Conservation (phyloP, 805 yeast genomes). For the Wickerhamiella siamensis region DNA sequence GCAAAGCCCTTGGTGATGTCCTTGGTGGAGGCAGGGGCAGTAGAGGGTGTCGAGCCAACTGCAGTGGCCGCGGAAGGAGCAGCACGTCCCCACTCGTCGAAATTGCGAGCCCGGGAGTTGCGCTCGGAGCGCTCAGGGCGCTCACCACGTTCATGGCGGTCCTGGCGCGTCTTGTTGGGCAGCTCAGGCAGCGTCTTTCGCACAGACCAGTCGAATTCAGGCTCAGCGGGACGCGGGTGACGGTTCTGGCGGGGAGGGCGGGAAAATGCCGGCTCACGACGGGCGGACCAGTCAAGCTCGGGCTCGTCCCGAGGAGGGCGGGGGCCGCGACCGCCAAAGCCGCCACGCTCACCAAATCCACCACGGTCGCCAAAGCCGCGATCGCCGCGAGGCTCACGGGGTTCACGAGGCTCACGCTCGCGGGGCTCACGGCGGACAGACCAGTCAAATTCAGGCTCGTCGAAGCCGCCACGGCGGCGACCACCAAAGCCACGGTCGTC, state of each 20-base stretch:
- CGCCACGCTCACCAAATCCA: background rate
- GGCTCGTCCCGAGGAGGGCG: slow-evolving; percentile 20
- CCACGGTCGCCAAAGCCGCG: slow-evolving; percentile 25
- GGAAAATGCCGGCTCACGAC: slow-evolving; percentile 11
- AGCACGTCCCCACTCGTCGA: slow-evolving; percentile 23
- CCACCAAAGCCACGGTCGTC: slow-evolving; percentile 37
- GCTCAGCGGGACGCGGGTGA: slow-evolving; percentile 22
- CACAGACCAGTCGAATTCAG: slow-evolving; percentile 36
- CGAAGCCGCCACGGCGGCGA: slow-evolving; percentile 27
- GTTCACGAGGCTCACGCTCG: slow-evolving; percentile 24
- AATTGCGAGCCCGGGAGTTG: slow-evolving; percentile 16
- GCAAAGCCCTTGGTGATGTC: slow-evolving; percentile 17
- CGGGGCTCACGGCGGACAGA: slow-evolving; percentile 17
- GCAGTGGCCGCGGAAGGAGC: slow-evolving; percentile 5
- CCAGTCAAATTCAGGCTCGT: slow-evolving; percentile 17
- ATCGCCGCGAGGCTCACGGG: slow-evolving; percentile 27
- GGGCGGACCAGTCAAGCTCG: slow-evolving; percentile 34
- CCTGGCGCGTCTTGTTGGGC: slow-evolving; percentile 22
- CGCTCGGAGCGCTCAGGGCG: background rate
- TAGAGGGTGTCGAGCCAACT: slow-evolving; percentile 6
- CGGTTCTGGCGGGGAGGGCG: background rate
- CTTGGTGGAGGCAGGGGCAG: slow-evolving; percentile 20
- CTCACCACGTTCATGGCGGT: slow-evolving; percentile 11
- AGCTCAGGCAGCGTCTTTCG: slow-evolving; percentile 10
- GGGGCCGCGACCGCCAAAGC: slow-evolving; percentile 26